Evolutionary conservation across 371 early-diverging fungal genomes (phyloP), one percentile per base, ranked within the genome.

Genomic region (Funneliformis caledonium): DNA sequence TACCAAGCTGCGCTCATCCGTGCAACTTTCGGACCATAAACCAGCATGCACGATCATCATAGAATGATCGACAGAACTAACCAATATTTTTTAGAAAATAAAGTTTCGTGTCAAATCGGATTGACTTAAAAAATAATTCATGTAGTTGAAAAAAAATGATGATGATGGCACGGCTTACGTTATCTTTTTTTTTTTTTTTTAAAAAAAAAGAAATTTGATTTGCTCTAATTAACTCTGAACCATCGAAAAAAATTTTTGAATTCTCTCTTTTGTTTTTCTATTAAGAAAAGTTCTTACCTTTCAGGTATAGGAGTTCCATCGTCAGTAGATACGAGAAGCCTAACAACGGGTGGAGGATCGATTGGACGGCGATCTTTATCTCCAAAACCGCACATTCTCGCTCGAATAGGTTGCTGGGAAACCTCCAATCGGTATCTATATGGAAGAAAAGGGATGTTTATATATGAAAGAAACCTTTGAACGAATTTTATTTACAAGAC

Each of bases 341-440:
- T 87, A n/a, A 91, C 85, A 19, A 93, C 88, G 6, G 93, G 93
- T 7, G 92, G 93, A 19, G 93, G 94, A 82, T 94, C 93, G 56
- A 94, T 88, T 6, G 93, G 93, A 45, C 94, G 83, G 45, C 93
- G 83, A 83, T 93, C 94, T 78, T 92, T 93, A 22, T 90, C 93
- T 52, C 91, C 90, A 76, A 89, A 90, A 1, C 93, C 92, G 64
- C 92, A 91, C 85, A 91, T 88, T 22, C 94, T 87, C 75, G 92
- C 92, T 33, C 91, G 86, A 33, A 87, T 76, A n/a, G 94, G 94
- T 72, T 93, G 90, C 82, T 94, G 92, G 31, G 88, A 85, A 75
- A 92, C 86, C 26, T 81, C 81, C 47, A 83, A 67, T 22, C 76
- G 37, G 42, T 83, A 83, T 7, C 76, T 73, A 2, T 80, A 72